These are phyloP conservation scores for Debaryomyces prosopidis DNA, from an alignment of 805 yeast species.

Conservation along the genomic window DNA sequence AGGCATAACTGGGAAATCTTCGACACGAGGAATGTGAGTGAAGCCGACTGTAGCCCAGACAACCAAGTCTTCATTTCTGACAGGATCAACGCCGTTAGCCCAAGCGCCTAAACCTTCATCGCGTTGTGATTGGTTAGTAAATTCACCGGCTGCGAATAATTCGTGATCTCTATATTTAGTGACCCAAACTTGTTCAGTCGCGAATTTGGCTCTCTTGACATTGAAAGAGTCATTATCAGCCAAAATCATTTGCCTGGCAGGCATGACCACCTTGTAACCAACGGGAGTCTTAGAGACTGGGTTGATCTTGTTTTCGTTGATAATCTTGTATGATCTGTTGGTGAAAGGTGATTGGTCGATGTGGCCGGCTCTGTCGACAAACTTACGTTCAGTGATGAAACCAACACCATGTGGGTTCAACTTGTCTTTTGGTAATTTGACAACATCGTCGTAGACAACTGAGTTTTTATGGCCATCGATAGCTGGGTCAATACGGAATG, in stretches of 20 bases:
- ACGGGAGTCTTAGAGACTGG: constrained; percentile 71
- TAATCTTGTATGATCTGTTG: constrained; percentile 70
- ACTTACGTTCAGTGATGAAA: constrained; percentile 60
- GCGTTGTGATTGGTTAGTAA: constrained; percentile 73
- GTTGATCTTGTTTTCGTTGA: constrained; percentile 71
- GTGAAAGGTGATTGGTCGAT: constrained; percentile 76
- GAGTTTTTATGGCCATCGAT: constrained; percentile 79
- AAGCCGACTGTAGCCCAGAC: constrained; percentile 82
- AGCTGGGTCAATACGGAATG: constrained; percentile 81
- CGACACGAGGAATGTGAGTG: constrained; percentile 80
- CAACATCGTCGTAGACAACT: constrained; percentile 68
- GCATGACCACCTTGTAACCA: constrained; percentile 72
- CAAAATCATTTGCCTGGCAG: constrained; percentile 74
- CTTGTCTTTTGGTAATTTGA: constrained; percentile 55
- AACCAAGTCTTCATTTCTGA: constrained; percentile 73
- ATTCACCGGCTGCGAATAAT: constrained; percentile 80
- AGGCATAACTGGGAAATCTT: constrained; percentile 91
- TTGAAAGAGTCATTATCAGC: constrained; percentile 66
- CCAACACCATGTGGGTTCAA: constrained; percentile 72
- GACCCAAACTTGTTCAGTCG: constrained; percentile 81
- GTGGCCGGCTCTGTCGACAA: constrained; percentile 68
- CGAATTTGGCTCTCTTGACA: constrained; percentile 69
- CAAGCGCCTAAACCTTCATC: constrained; percentile 74
- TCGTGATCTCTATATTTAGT: constrained; percentile 74
- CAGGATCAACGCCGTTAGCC: constrained; percentile 66